A percentile compares a stretch with the other conserved stretches of the same genome.
Conservation (phyloP, 148 eudicot genomes). For the Diospyros lotus region DNA sequence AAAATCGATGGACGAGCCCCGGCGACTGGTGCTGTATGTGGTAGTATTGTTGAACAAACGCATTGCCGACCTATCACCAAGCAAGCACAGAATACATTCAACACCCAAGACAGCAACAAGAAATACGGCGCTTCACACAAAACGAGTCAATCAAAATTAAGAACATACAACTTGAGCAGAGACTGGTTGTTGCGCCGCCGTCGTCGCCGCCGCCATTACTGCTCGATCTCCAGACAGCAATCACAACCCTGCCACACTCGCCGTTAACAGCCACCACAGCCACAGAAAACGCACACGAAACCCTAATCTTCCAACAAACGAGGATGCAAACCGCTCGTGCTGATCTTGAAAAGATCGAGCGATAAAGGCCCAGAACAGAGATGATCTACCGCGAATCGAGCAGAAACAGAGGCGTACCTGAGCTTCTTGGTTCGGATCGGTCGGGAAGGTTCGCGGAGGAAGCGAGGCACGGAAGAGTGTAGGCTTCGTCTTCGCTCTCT, state of each 20-base stretch:
- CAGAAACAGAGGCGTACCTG: background rate
- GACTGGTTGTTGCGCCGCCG: slow-evolving; percentile 32
- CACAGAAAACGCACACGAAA: background rate
- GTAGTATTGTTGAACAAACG: slow-evolving; percentile 79
- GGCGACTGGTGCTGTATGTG: slow-evolving; percentile 69
- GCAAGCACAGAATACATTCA: background rate
- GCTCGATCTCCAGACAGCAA: slow-evolving; percentile 8
- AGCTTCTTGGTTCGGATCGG: slow-evolving; percentile 1
- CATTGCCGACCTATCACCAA: slow-evolving; percentile 65
- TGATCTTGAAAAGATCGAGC: background rate
- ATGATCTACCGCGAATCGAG: background rate
- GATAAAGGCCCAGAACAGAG: background rate
- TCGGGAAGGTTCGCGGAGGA: background rate
- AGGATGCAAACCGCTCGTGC: background rate
- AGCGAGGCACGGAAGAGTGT: too few relatives aligned
- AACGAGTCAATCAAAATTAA: background rate
- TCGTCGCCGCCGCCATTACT: slow-evolving; percentile 23
- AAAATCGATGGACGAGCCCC: slow-evolving; percentile 55
- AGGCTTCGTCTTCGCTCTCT: too few relatives aligned
- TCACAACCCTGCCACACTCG: background rate
- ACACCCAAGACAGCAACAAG: background rate
- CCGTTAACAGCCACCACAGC: background rate
- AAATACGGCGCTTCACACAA: background rate
- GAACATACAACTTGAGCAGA: slow-evolving; percentile 49
- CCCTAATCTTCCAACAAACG: background rate